Percentiles rank a stretch among this genome's conserved stretches.
These are phyloP conservation scores for Mycena latifolia DNA, from an alignment of 768 basidiomycete genomes.

Conservation along the genomic window DNA sequence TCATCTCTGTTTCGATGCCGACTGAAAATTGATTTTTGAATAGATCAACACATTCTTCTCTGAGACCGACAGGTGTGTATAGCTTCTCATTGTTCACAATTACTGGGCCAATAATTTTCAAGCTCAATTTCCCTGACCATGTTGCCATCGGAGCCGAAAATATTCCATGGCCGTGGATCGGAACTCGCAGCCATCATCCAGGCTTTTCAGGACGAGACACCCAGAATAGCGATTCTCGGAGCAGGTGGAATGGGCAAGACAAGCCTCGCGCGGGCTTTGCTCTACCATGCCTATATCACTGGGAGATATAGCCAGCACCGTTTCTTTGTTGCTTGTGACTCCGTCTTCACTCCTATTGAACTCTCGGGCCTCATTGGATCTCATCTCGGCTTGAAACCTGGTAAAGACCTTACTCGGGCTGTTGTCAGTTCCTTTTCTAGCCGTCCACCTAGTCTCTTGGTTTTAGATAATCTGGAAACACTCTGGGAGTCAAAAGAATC, in stretches of 20 bases:
- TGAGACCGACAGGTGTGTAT: background rate
- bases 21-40: no score
- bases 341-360: background rate
- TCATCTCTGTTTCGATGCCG: no score
- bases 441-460: background rate
- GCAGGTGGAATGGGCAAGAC: no score
- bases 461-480: slow-evolving; percentile 21
- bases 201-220: no score
- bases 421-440: background rate
- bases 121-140: slow-evolving; percentile 13
- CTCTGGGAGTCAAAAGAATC: slow-evolving; percentile 2
- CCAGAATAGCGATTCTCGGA: no score
- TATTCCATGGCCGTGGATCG: no score
- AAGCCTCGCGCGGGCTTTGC: background rate
- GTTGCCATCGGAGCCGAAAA: slow-evolving; percentile 23
- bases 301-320: slow-evolving; percentile 1
- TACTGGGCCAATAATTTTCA: background rate
- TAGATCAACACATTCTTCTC: no score
- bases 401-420: no score
- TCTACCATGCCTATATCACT: slow-evolving; percentile 1
- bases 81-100: background rate
- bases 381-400: slow-evolving; percentile 15
- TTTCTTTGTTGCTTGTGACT: slow-evolving; percentile 15
- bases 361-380: slow-evolving; percentile 1
- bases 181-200: no score